These are phyloP conservation scores for Nothomitra cinnamomea DNA, from an alignment of 2,329 filamentous ascomycete genomes.

Conservation along the genomic window DNA sequence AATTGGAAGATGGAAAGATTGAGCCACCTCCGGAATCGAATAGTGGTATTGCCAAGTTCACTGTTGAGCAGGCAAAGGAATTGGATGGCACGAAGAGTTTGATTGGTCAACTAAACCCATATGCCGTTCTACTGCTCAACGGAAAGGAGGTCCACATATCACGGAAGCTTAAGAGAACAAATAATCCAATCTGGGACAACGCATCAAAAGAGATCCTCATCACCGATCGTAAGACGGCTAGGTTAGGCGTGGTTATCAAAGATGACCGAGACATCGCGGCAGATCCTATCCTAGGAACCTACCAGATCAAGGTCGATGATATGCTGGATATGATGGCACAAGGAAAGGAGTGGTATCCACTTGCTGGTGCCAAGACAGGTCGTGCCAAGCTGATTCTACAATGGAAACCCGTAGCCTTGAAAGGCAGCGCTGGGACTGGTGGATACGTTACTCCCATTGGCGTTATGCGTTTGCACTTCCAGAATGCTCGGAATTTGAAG, in stretches of 20 bases:
- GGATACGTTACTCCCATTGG: conserved; percentile 90
- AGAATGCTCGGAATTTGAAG: conserved; percentile 62
- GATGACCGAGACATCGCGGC: conserved; percentile 75
- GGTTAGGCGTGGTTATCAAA: conserved; percentile 82
- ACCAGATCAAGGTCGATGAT: conserved; percentile 90
- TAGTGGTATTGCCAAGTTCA: conserved; percentile 87
- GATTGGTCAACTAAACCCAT: conserved; percentile 80
- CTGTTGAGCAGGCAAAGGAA: conserved; percentile 90
- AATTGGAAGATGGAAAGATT: conserved; percentile 56
- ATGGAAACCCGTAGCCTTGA: conserved; percentile 87
- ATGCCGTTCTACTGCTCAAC: conserved; percentile 75
- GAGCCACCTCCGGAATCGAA: conserved; percentile 76
- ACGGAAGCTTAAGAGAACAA: conserved; percentile 88
- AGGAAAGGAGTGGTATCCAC: conserved; percentile 91
- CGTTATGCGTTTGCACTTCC: conserved; percentile 87
- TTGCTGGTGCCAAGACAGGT: conserved; percentile 64
- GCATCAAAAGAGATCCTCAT: conserved; percentile 88
- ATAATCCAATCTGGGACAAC: conserved; percentile 92
- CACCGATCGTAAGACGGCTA: conserved; percentile 79
- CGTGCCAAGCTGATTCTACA: conserved; percentile 80
- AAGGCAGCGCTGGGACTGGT: conserved; percentile 60
- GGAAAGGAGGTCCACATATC: conserved; percentile 80
- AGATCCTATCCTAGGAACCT: conserved; percentile 76
- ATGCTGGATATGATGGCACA: conserved; percentile 82
- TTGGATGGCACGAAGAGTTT: conserved; percentile 84